A percentile compares a stretch with the other conserved stretches of the same genome.
Evolutionary conservation across 257 asterid species (phyloP).

Genomic region (Fraxinus cuspidata): DNA sequence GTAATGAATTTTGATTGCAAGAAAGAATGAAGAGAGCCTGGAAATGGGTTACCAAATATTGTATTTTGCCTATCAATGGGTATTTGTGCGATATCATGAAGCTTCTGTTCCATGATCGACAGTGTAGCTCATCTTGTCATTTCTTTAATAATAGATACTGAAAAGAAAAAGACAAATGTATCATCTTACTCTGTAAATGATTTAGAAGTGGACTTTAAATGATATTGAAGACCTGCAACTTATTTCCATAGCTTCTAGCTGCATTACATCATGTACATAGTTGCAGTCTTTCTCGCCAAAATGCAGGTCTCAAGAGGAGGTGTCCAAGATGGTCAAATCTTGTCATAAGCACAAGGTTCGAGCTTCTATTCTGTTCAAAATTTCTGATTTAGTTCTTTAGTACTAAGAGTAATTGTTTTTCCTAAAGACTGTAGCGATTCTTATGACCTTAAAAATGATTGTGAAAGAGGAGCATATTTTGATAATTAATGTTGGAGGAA

Average conservation of each 20-base stretch:
- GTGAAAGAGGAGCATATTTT: not conserved
- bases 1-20: too few species aligned
- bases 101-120: too few species aligned
- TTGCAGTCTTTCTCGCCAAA: slow-evolving; percentile 17
- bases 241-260: slow-evolving; percentile 15
- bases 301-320: slow-evolving; percentile 87
- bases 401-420: not conserved
- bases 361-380: slow-evolving; percentile 19
- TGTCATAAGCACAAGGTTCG: slow-evolving; percentile 82
- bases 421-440: slow-evolving; percentile 18
- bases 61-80: too few species aligned
- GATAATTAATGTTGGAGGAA: not conserved
- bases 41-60: too few species aligned
- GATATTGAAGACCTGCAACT: not conserved
- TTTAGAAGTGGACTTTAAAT: not conserved
- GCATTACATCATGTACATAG: slow-evolving; percentile 9
- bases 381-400: slow-evolving; percentile 7
- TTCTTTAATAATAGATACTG: too few species aligned
- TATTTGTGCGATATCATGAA: too few species aligned
- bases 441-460: not conserved
- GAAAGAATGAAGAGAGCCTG: too few species aligned
- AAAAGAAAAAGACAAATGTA: not conserved
- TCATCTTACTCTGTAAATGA: not conserved
- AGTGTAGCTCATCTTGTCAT: too few species aligned
- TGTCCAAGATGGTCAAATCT: slow-evolving; percentile 73